These are phyloP conservation scores for Tilletiaria anomala DNA, from an alignment of 1,284 basidiomycete species.

Conservation along the genomic window DNA sequence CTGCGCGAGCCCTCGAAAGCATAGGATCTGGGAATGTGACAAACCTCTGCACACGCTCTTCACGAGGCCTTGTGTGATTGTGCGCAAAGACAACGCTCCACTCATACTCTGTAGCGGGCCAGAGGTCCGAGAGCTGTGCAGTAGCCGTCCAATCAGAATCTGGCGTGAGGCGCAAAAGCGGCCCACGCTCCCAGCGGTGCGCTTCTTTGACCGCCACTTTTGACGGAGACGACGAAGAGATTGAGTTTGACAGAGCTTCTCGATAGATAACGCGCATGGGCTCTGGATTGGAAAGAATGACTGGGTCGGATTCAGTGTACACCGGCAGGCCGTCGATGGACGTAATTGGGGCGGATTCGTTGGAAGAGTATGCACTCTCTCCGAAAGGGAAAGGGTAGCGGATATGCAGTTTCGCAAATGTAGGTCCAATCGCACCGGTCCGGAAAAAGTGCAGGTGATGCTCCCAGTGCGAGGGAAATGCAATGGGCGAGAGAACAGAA, in stretches of 20 bases:
- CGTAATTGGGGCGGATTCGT: slow-evolving; percentile 3
- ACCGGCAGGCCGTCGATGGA: slow-evolving; percentile 22
- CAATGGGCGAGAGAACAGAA: slow-evolving; percentile 28
- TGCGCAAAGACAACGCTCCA: slow-evolving; percentile 45
- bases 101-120: slow-evolving; percentile 59
- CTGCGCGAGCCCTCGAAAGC: no score
- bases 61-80: slow-evolving; percentile 9
- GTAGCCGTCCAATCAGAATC: slow-evolving; percentile 55
- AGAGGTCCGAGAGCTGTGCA: slow-evolving; percentile 49
- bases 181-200: slow-evolving; percentile 35
- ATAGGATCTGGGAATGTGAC: slow-evolving; percentile 47
- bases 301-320: slow-evolving; percentile 15
- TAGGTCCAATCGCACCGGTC: slow-evolving; percentile 26
- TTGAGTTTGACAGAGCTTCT: slow-evolving; percentile 6
- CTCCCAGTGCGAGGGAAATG: slow-evolving; percentile 35
- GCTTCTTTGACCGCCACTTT: slow-evolving; percentile 12
- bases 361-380: neutral
- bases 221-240: slow-evolving; percentile 4
- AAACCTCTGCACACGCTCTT: slow-evolving; percentile 40
- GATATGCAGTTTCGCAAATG: slow-evolving; percentile 25
- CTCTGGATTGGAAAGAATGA: slow-evolving; percentile 7
- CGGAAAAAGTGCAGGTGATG: slow-evolving; percentile 32
- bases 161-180: slow-evolving; percentile 25
- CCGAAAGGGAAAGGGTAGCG: slow-evolving; percentile 28
- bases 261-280: slow-evolving; percentile 23